Base-by-base conservation (phyloP, 2,329 filamentous ascomycete species). In the Phaeosphaeria sp. region DNA sequence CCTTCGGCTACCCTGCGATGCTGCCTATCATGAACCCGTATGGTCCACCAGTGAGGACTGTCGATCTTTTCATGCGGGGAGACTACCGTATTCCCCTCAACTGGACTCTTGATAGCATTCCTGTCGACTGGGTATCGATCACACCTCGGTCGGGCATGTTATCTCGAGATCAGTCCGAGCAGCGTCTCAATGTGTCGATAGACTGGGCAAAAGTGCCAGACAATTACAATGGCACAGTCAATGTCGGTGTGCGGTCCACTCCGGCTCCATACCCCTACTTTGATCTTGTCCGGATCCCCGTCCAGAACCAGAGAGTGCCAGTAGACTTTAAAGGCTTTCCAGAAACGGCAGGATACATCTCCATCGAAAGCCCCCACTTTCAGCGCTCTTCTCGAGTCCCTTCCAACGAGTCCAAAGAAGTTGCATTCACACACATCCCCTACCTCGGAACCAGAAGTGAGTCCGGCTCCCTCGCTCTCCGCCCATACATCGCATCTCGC, bases 1-100 rank as follows among this genome's bases (percentile, higher is more conserved):
- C 87, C 60, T 86, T 81, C 6, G 50, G 46, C 3, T 61, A 57
- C 17, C 53, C 53, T 17, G 53, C 56, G 5, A 53, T 25, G 15
- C 13, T 62, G 15, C 59, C 58, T 2, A 56, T 55, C 17, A 65
- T 66, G 64, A 58, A 59, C 57, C 58, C 56, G 1, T 66, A 66
- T 50, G 65, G 65, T 1, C 64, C 64, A n/a, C 2, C 46, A 3
- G 25, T 50, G 3, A 47, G 64, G 21, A 57, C 52, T 9, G 45
- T 67, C 7, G 63, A 67, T 40, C 42, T 67, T 2, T 67, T 61
- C 22, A 63, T 62, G 60, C 48, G 64, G 17, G 62, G 64, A 3
- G 62, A 66, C 27, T 66, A 64, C 43, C 61, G 64, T 42, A 15
- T 65, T 25, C 58, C 64, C 18, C 49, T 65, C 24, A 48, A 55